phyloP scores from a whole-genome alignment of 2,329 filamentous ascomycete genomes.

The Cercospora zeae-maydis region DNA sequence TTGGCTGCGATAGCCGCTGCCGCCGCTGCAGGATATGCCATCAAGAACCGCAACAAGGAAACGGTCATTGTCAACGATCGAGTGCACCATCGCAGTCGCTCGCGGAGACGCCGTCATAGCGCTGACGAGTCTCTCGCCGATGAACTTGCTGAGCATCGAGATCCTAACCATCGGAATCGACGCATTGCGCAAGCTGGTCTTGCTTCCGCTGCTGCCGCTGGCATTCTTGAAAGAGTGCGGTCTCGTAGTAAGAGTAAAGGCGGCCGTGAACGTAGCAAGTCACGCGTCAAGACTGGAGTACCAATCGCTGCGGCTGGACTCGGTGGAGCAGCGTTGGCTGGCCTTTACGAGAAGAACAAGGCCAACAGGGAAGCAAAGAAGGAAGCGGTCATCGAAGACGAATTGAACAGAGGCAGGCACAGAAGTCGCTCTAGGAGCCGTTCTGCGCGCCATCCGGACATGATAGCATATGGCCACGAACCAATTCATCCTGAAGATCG shows the following conservation, averaged over 20 bases:
- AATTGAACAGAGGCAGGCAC: constrained; percentile 31
- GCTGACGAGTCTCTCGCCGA: constrained; percentile 31
- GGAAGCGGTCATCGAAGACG: constrained; percentile 38
- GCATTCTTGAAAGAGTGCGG: constrained; percentile 56
- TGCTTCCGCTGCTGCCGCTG: constrained; percentile 60
- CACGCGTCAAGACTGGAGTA: constrained; percentile 54
- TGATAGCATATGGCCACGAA: constrained; percentile 63
- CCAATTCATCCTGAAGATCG: constrained; percentile 57
- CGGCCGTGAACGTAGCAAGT: constrained; percentile 50
- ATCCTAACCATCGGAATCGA: constrained; percentile 53
- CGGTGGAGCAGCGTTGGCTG: constrained; percentile 58
- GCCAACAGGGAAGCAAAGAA: constrained; percentile 56
- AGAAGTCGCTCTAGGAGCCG: constrained; percentile 31
- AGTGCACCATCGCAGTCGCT: constrained; percentile 41
- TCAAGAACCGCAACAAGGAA: constrained; percentile 49
- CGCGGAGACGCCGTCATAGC: constrained; percentile 44
- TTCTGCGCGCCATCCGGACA: constrained; percentile 42
- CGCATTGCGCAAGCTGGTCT: constrained; percentile 60
- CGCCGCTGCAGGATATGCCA: constrained; percentile 54
- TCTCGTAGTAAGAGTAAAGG: constrained; percentile 59
- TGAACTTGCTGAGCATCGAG: constrained; percentile 25
- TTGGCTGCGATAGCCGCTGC: constrained; percentile 59
- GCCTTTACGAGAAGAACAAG: constrained; percentile 61
- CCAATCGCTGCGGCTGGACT: constrained; percentile 60
- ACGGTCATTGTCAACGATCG: constrained; percentile 44